A percentile compares a stretch with the other conserved stretches of the same genome.
phyloP scores from a whole-genome alignment of 805 yeast genomes.

The Starmerella kuoi region DNA sequence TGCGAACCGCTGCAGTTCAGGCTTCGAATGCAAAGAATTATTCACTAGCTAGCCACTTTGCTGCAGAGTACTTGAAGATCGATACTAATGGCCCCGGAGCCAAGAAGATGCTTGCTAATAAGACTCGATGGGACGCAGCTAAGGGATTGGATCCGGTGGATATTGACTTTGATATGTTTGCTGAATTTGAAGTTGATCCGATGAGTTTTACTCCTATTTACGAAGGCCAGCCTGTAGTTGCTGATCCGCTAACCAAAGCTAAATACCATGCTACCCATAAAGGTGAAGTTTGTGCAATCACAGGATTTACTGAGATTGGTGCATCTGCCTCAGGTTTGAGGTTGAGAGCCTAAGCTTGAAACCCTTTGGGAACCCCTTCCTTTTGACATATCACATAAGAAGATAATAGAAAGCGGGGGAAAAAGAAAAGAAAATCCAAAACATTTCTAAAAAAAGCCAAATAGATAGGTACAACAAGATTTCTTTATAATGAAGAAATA shows the following conservation, averaged over 20 bases:
- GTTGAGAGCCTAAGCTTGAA: constrained; percentile 21
- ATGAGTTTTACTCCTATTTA: constrained; percentile 81
- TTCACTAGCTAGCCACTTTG: constrained; percentile 81
- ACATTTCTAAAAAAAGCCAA: background rate
- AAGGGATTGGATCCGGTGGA: constrained; percentile 77
- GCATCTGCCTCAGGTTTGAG: constrained; percentile 87
- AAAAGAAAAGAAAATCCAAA: background rate
- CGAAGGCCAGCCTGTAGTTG: constrained; percentile 51
- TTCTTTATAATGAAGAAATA: too few relatives aligned
- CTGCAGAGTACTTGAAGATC: constrained; percentile 64
- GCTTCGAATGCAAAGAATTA: constrained; percentile 79
- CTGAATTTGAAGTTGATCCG: constrained; percentile 84
- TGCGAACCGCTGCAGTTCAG: constrained; percentile 91
- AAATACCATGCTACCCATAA: constrained; percentile 63
- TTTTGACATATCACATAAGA: background rate
- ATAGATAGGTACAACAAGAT: too few relatives aligned
- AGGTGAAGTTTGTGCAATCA: constrained; percentile 68
- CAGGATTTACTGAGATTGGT: constrained; percentile 69
- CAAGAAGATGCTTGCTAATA: constrained; percentile 77
- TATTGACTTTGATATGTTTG: constrained; percentile 83
- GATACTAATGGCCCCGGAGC: constrained; percentile 56
- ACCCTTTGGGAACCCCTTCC: background rate
- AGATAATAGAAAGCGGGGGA: background rate
- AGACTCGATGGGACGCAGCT: constrained; percentile 57
- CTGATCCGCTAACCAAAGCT: constrained; percentile 84